Evolutionary conservation across 805 yeast species (phyloP).

Genomic region (Debaryomyces maramus): DNA sequence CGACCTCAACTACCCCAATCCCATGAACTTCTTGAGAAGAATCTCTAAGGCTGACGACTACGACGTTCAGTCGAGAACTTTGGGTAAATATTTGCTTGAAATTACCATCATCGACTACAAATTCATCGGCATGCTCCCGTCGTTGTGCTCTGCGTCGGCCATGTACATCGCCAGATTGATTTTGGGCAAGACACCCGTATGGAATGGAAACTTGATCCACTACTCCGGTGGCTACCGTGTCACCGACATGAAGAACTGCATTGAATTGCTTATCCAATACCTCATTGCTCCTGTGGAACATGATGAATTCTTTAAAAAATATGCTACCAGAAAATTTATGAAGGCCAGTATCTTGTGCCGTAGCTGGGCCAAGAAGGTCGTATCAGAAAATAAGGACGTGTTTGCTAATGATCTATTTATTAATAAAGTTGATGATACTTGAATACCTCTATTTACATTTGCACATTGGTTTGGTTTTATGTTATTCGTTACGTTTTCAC

Average conservation of each 20-base stretch:
- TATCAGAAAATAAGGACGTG: conserved; percentile 44
- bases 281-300: conserved; percentile 78
- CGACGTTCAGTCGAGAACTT: conserved; percentile 77
- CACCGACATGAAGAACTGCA: conserved; percentile 67
- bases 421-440: background rate
- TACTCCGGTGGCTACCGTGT: conserved; percentile 89
- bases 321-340: conserved; percentile 85
- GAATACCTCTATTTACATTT: background rate
- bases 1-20: conserved; percentile 81
- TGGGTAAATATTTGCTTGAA: conserved; percentile 83
- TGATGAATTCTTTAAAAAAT: conserved; percentile 91
- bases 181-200: conserved; percentile 61
- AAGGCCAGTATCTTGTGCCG: conserved; percentile 79
- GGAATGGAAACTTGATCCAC: conserved; percentile 86
- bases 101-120: conserved; percentile 72
- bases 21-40: conserved; percentile 84
- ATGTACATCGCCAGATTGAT: conserved; percentile 80
- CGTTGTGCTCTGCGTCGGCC: conserved; percentile 81
- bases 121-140: conserved; percentile 73
- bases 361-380: conserved; percentile 74
- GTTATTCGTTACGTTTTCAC: background rate
- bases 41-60: conserved; percentile 90
- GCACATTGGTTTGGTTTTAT: conserved; percentile 1
- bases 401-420: conserved; percentile 24
- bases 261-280: conserved; percentile 74